Percentiles rank a stretch among this genome's conserved stretches.
These are phyloP conservation scores for Penicillium sp. DNA, from an alignment of 2,329 filamentous ascomycete genomes.

Conservation along the genomic window DNA sequence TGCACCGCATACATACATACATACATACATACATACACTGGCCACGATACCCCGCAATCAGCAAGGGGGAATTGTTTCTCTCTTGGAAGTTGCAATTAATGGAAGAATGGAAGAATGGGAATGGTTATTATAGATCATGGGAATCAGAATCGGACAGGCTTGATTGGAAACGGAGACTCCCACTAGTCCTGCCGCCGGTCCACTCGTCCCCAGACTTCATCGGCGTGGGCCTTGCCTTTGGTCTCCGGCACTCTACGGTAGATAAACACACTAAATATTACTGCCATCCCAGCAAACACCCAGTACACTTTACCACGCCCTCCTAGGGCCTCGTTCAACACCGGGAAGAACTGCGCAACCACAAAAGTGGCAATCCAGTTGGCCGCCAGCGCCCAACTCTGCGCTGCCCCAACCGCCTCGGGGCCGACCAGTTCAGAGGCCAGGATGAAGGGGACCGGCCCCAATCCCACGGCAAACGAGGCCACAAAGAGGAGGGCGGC, in stretches of 20 bases:
- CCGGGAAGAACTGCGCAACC: constrained; percentile 92
- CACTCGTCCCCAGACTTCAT: constrained; percentile 85
- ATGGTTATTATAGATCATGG: too few species aligned
- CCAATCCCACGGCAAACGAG: constrained; percentile 87
- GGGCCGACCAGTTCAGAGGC: constrained; percentile 87
- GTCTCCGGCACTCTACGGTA: constrained; percentile 81
- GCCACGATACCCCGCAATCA: constrained; percentile 6
- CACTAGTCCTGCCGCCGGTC: constrained; percentile 41
- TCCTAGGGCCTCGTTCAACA: constrained; percentile 77
- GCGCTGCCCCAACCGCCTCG: constrained; percentile 87
- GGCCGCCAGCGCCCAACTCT: constrained; percentile 82
- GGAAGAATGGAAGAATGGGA: neutral
- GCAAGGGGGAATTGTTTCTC: too few species aligned
- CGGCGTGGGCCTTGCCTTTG: constrained; percentile 77
- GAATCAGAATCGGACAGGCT: neutral
- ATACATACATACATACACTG: too few species aligned
- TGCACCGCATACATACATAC: too few species aligned
- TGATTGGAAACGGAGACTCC: too few species aligned
- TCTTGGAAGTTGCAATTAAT: neutral
- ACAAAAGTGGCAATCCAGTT: constrained; percentile 92
- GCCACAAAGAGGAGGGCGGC: constrained; percentile 84
- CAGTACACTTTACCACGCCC: constrained; percentile 86
- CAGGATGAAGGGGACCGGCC: constrained; percentile 93
- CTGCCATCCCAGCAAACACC: constrained; percentile 79
- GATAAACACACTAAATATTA: constrained; percentile 72